Evolutionary conservation across 2,329 filamentous ascomycete genomes (phyloP).

Genomic region (Xylariaceae sp.): DNA sequence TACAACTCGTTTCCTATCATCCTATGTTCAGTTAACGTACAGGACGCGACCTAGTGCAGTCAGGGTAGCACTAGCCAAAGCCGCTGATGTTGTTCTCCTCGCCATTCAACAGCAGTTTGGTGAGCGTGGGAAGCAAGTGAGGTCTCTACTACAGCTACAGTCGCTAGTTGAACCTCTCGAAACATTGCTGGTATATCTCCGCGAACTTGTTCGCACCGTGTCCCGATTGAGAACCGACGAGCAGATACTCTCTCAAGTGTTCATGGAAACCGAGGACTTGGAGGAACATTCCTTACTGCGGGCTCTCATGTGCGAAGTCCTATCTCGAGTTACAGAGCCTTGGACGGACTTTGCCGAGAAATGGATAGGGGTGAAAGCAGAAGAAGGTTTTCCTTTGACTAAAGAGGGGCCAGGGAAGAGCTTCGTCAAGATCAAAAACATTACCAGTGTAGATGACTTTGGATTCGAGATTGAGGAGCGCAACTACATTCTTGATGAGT

Average conservation of each 20-base stretch:
- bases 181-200: conserved; percentile 59
- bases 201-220: conserved; percentile 56
- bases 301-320: conserved; percentile 70
- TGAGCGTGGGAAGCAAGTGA: conserved; percentile 48
- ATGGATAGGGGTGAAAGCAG: conserved; percentile 75
- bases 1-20: conserved; percentile 52
- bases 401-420: conserved; percentile 58
- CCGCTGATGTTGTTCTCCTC: conserved; percentile 55
- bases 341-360: conserved; percentile 73
- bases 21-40: conserved; percentile 56
- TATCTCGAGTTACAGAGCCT: conserved; percentile 67
- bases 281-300: conserved; percentile 68
- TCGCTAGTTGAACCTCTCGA: conserved; percentile 54
- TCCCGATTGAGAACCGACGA: conserved; percentile 60
- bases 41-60: conserved; percentile 52
- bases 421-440: conserved; percentile 66
- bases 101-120: conserved; percentile 58
- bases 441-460: conserved; percentile 63
- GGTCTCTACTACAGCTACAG: conserved; percentile 62
- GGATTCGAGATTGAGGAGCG: conserved; percentile 62
- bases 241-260: conserved; percentile 66
- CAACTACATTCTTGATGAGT: conserved; percentile 68
- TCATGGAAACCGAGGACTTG: conserved; percentile 66
- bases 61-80: conserved; percentile 60
- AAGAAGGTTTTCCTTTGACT: conserved; percentile 61